phyloP scores from a whole-genome alignment of 306 rosid genomes.

The Casuarina glauca region DNA sequence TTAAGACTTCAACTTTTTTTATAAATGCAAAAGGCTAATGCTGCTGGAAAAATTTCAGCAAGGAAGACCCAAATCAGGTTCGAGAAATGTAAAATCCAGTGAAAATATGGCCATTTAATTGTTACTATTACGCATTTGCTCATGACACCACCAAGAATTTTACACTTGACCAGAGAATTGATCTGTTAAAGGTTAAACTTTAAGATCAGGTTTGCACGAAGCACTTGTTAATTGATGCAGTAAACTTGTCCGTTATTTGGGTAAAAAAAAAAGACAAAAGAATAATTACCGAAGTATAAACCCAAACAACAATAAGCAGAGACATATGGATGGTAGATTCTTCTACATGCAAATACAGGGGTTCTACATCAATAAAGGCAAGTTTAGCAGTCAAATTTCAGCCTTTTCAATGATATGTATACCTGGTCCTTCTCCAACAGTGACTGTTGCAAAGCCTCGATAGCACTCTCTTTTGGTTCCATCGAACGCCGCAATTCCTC shows the following conservation, averaged over 20 bases:
- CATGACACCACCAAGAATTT: slow-evolving; percentile 1
- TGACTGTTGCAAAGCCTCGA: slow-evolving; percentile 78
- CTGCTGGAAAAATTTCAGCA: slow-evolving; percentile 1
- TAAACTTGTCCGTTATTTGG: slow-evolving; percentile 9
- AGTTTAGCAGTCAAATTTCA: slow-evolving; percentile 10
- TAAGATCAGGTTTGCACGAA: neutral
- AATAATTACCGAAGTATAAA: neutral
- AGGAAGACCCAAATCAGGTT: neutral
- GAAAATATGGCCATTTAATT: neutral
- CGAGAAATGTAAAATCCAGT: neutral
- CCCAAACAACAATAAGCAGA: slow-evolving; percentile 30
- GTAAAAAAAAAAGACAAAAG: neutral
- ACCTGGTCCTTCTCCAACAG: slow-evolving; percentile 95
- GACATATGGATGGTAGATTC: slow-evolving; percentile 2
- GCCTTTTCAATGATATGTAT: slow-evolving; percentile 11
- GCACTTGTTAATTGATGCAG: neutral
- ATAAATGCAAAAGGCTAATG: slow-evolving; percentile 10
- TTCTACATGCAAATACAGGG: slow-evolving; percentile 15
- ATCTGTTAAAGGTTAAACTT: neutral
- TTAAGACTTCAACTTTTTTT: neutral
- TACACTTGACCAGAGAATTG: neutral
- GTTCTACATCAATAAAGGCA: neutral
- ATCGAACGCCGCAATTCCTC: slow-evolving; percentile 81
- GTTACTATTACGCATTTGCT: neutral
- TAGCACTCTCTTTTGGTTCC: slow-evolving; percentile 86